Base-by-base conservation (phyloP, 1,139 yeast species). In the Pichia kudriavzevii region DNA sequence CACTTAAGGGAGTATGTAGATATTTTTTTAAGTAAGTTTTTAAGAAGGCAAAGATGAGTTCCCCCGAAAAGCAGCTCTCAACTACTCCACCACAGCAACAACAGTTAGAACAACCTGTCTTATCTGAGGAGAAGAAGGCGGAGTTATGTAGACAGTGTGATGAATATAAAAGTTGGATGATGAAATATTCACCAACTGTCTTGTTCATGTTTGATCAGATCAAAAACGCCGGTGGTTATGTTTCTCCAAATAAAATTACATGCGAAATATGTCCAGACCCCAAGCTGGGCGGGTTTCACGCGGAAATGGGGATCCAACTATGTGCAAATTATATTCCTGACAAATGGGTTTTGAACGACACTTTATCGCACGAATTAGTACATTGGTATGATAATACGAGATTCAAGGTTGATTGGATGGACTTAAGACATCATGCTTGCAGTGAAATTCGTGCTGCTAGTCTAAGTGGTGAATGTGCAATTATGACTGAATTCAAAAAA, bases 371-470 rank as follows among this genome's bases (percentile, higher is more conserved):
- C 56, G 99, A 91, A 54, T 67, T 91, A 56, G 79, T 93, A 16
- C 99, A 91, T 59, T 93, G 88, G 36, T 91, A 85, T 59, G 99
- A 91, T 58, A 80, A 87, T 53, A 66, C 85, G 47, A 80, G 85
- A 56, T 91, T 93, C 63, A 67, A 84, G 36, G 85, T 91, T 8
- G 82, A 91, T 56, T 80, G 94, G 78, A 56, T 69, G 38, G 75
- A 91, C 57, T 64, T 93, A 53, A 75, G 75, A 51, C 98, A 91
- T 53, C 98, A 91, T 56, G 98, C 98, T 0, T 93, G 98, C 58
- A 80, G 96, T 1, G 98, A 91, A 60, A 85, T 91, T 35, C 67
- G 99, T 42, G 98, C 98, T 0, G 80, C 94, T 11, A 79, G 84
- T 53, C 66, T 91, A 25, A 82, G 95, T 51, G 99, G 99, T 7